These are phyloP conservation scores for Alternaria conjuncta DNA, from an alignment of 2,329 filamentous ascomycete species.

Conservation along the genomic window DNA sequence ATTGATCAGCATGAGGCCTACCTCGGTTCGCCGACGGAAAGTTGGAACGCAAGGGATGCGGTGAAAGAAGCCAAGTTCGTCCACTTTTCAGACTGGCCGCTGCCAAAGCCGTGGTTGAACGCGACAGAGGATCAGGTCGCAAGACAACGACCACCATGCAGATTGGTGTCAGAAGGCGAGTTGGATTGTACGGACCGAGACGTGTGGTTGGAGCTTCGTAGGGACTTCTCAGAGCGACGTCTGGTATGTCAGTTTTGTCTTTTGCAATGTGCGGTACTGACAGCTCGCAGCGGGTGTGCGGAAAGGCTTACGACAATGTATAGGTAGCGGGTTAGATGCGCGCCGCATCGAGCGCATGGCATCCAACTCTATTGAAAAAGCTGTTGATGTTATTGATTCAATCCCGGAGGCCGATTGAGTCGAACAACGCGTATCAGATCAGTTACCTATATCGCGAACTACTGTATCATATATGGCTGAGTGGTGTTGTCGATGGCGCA, in stretches of 20 bases:
- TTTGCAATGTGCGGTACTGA: background rate
- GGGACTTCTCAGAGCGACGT: background rate
- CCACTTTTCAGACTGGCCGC: slow-evolving; percentile 61
- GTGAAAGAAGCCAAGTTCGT: slow-evolving; percentile 66
- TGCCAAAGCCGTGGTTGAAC: background rate
- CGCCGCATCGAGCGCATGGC: no score
- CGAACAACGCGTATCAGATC: no score
- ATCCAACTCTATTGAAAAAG: no score
- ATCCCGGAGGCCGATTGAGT: no score
- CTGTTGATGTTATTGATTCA: no score
- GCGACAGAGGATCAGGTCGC: background rate
- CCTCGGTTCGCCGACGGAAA: slow-evolving; percentile 51
- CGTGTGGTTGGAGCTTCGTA: background rate
- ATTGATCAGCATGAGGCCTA: slow-evolving; percentile 55
- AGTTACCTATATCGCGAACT: no score
- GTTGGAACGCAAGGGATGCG: slow-evolving; percentile 62
- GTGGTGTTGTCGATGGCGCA: no score
- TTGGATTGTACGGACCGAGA: background rate
- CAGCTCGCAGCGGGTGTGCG: background rate
- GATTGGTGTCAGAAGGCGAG: background rate
- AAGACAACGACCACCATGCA: background rate
- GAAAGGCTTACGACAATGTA: background rate
- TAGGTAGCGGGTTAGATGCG: no score
- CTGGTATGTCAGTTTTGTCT: background rate
- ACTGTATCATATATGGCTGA: no score